phyloP scores from a whole-genome alignment of 257 asterid genomes.

The Penstemon barbatus region DNA sequence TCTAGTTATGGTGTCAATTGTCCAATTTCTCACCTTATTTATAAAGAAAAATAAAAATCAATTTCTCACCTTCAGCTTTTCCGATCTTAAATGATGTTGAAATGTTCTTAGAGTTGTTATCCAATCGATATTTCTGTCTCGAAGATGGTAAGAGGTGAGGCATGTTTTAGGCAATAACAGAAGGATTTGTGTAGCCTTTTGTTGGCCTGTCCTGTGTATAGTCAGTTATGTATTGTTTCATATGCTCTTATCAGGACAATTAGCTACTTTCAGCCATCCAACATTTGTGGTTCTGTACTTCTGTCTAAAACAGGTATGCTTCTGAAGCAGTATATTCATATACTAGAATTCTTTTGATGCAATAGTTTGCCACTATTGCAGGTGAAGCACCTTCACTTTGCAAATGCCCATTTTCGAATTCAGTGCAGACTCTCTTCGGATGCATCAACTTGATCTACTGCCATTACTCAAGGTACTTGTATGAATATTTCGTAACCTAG shows the following conservation, averaged over 20 bases:
- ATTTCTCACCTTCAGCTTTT: not conserved
- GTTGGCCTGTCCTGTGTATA: constrained; percentile 3
- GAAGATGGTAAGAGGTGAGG: constrained; percentile 29
- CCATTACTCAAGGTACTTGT: constrained; percentile 7
- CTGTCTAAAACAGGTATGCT: constrained; percentile 8
- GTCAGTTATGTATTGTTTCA: constrained; percentile 9
- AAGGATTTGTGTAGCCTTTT: not conserved
- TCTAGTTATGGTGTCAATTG: constrained; percentile 10
- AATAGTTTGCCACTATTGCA: not conserved
- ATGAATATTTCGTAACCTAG: not conserved
- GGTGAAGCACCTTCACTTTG: constrained; percentile 9
- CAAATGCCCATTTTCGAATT: constrained; percentile 18
- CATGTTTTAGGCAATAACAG: not conserved
- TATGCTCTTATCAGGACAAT: constrained; percentile 17
- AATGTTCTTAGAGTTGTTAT: constrained; percentile 21
- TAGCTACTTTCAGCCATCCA: constrained; percentile 6
- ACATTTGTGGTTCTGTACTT: constrained; percentile 4
- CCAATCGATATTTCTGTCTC: constrained; percentile 21
- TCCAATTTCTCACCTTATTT: constrained; percentile 20
- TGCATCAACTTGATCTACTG: constrained; percentile 18
- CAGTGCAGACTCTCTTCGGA: not conserved
- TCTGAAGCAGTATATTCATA: constrained; percentile 12
- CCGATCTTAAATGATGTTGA: constrained; percentile 32
- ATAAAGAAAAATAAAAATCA: not conserved
- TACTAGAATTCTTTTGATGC: not conserved